Evolutionary conservation across 2,329 filamentous ascomycete species (phyloP).

Genomic region (Fusarium sororula): DNA sequence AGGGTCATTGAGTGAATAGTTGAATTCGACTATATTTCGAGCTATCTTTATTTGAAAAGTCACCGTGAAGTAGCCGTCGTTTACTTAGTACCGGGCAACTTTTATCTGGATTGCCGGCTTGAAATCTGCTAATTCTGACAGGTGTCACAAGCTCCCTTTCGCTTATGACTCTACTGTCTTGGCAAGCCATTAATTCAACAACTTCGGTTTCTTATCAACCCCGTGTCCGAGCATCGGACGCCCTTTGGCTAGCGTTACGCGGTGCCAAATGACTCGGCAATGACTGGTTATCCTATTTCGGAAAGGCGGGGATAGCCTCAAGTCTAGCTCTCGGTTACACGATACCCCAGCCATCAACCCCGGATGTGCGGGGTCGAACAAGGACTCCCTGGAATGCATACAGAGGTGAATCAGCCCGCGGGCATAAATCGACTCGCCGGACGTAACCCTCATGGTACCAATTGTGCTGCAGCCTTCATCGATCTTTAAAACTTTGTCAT

Average conservation of each 20-base stretch:
- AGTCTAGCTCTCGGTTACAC: neutral
- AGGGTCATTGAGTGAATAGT: too few relatives aligned
- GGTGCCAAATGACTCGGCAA: neutral
- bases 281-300: slow-evolving; percentile 15
- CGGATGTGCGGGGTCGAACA: neutral
- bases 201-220: neutral
- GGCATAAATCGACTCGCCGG: neutral
- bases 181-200: neutral
- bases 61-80: neutral
- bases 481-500: neutral
- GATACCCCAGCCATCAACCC: neutral
- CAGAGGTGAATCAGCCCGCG: neutral
- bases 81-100: neutral
- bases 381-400: neutral
- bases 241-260: neutral
- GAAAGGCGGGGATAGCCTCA: neutral
- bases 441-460: neutral
- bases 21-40: neutral
- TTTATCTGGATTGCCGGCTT: neutral
- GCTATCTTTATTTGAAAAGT: accelerated
- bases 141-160: neutral
- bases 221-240: neutral
- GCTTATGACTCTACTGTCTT: neutral
- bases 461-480: too few relatives aligned
- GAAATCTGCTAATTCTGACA: neutral